phyloP scores from a whole-genome alignment of 805 yeast species.

The Yamadazyma paraphyllophila region DNA sequence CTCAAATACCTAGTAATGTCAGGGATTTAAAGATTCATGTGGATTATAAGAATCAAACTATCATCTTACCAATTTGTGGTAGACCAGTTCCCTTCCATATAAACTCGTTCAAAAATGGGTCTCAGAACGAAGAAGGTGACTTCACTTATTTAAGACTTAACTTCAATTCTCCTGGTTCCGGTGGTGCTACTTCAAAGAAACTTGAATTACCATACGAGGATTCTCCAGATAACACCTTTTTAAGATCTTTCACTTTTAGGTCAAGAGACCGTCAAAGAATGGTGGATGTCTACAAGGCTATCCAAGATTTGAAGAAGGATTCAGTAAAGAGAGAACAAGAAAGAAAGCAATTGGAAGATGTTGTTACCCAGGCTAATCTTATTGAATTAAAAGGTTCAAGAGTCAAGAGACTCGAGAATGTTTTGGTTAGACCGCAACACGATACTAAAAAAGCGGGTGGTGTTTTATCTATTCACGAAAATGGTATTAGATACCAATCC shows the following conservation, averaged over 20 bases:
- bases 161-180: constrained; percentile 89
- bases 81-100: constrained; percentile 98
- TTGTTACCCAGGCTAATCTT: constrained; percentile 85
- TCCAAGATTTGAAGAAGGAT: constrained; percentile 88
- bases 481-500: constrained; percentile 92
- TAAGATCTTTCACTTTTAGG: constrained; percentile 83
- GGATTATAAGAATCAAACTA: constrained; percentile 84
- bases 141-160: constrained; percentile 86
- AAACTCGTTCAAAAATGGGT: constrained; percentile 89
- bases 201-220: constrained; percentile 91
- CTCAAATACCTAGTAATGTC: constrained; percentile 83
- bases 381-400: constrained; percentile 80
- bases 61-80: constrained; percentile 87
- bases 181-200: constrained; percentile 63
- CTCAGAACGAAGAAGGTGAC: constrained; percentile 95
- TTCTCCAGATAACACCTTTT: constrained; percentile 78
- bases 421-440: constrained; percentile 91
- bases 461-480: constrained; percentile 84
- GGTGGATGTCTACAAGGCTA: constrained; percentile 84
- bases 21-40: constrained; percentile 84
- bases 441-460: constrained; percentile 97
- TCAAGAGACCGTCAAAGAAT: constrained; percentile 89
- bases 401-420: constrained; percentile 81
- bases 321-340: constrained; percentile 89
- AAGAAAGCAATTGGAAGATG: constrained; percentile 88